Evolutionary conservation across 257 asterid genomes (phyloP).

Genomic region (Primulina eburnea): DNA sequence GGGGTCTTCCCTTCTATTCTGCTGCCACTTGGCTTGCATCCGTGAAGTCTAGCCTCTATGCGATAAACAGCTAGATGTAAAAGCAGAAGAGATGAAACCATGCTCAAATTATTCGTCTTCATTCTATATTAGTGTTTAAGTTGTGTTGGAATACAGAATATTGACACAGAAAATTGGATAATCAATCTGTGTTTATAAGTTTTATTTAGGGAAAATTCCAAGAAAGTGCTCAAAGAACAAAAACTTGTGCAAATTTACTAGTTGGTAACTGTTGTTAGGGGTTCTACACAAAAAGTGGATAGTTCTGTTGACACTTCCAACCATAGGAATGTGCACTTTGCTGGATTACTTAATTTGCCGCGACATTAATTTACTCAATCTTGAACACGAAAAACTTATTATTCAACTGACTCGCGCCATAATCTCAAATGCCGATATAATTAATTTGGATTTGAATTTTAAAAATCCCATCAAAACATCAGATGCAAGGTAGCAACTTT

Average conservation of each 20-base stretch:
- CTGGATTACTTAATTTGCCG: too few species aligned
- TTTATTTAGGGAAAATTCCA: neutral
- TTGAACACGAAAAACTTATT: too few species aligned
- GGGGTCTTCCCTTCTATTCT: slow-evolving; percentile 33
- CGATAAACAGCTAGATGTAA: slow-evolving; percentile 11
- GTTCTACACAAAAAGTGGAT: too few species aligned
- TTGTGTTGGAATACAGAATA: neutral
- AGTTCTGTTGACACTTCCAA: too few species aligned
- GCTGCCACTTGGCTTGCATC: slow-evolving; percentile 40
- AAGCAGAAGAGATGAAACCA: slow-evolving; percentile 8
- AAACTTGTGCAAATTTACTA: neutral
- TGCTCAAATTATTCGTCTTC: slow-evolving; percentile 18
- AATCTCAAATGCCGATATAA: too few species aligned
- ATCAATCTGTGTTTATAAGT: slow-evolving; percentile 3
- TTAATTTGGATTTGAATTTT: neutral
- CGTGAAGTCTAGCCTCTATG: slow-evolving; percentile 21
- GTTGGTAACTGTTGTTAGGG: too few species aligned
- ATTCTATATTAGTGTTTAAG: neutral
- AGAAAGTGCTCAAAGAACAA: slow-evolving; percentile 11
- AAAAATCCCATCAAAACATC: neutral
- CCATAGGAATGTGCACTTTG: too few species aligned
- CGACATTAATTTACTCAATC: too few species aligned
- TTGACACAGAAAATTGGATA: neutral
- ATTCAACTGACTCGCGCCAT: too few species aligned
- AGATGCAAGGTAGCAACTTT: neutral